Percentiles rank a stretch among this genome's conserved stretches.
Evolutionary conservation across 2,329 filamentous ascomycete species (phyloP).

Genomic region (Monosporascus sp.): DNA sequence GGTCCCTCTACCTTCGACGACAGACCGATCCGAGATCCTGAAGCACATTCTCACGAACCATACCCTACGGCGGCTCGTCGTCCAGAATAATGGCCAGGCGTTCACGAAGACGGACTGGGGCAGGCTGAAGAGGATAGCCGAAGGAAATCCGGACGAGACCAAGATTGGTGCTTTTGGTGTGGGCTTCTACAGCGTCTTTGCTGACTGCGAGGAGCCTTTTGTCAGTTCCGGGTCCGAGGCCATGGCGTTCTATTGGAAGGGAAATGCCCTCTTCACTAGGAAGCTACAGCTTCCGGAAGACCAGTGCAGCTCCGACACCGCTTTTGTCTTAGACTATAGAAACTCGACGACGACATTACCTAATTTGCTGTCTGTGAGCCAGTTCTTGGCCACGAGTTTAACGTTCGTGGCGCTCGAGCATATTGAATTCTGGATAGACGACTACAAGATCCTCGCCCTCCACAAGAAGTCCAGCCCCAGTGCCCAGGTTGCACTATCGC

Average conservation of each 20-base stretch:
- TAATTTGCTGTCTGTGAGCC: constrained; percentile 77
- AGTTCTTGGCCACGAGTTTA: constrained; percentile 90
- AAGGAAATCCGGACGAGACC: constrained; percentile 97
- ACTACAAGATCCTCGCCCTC: constrained; percentile 73
- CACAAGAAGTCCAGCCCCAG: constrained; percentile 83
- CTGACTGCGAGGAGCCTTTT: constrained; percentile 96
- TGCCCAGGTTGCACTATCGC: constrained; percentile 66
- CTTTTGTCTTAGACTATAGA: constrained; percentile 92
- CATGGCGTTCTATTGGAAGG: constrained; percentile 99
- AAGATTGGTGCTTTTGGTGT: constrained; percentile 99
- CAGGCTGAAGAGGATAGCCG: constrained; percentile 91
- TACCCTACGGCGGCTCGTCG: constrained; percentile 79
- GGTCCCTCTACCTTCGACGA: constrained; percentile 63
- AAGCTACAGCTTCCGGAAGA: constrained; percentile 68
- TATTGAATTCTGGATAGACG: constrained; percentile 88
- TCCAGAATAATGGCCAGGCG: constrained; percentile 85
- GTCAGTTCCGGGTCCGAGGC: constrained; percentile 87
- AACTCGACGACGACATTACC: constrained; percentile 84
- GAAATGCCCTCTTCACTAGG: constrained; percentile 92
- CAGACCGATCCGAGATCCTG: constrained; percentile 65
- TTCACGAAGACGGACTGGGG: constrained; percentile 92
- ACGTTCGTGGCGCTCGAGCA: constrained; percentile 88
- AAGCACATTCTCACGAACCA: constrained; percentile 83
- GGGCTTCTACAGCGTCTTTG: constrained; percentile 97
- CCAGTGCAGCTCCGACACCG: constrained; percentile 66